Evolutionary conservation across 345 rosid genomes (phyloP).

Genomic region (Hypericum androsaemum): DNA sequence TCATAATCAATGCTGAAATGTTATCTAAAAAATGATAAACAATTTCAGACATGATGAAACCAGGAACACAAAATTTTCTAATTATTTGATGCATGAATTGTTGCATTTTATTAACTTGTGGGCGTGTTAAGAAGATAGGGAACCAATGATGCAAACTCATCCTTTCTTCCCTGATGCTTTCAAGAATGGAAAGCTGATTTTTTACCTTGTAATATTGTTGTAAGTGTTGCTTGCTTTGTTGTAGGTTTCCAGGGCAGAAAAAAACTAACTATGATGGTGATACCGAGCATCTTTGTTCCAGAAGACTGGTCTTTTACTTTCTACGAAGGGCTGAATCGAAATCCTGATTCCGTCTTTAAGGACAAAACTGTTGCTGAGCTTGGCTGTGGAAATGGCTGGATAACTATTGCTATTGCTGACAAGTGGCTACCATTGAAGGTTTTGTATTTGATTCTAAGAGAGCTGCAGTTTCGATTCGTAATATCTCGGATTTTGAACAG

Average conservation of each 20-base stretch:
- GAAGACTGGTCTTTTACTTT: slow-evolving; percentile 98
- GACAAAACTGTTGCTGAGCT: slow-evolving; percentile 88
- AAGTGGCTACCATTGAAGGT: slow-evolving; percentile 93
- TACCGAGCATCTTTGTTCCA: slow-evolving; percentile 89
- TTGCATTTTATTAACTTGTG: no score
- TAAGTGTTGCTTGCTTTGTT: slow-evolving; percentile 3
- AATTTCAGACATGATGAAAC: no score
- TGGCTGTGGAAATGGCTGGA: slow-evolving; percentile 99
- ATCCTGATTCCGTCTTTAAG: slow-evolving; percentile 84
- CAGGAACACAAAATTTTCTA: no score
- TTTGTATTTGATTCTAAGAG: slow-evolving; percentile 2
- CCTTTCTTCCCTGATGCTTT: no score
- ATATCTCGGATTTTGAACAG: not conserved
- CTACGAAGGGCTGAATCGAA: slow-evolving; percentile 88
- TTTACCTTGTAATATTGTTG: no score
- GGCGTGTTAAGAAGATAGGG: no score
- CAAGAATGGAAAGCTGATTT: no score
- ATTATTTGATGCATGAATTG: no score
- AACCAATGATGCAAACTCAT: no score
- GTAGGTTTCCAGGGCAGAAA: slow-evolving; percentile 65
- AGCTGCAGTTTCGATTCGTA: no score
- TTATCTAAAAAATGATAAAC: no score
- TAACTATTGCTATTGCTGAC: slow-evolving; percentile 77
- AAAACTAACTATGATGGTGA: slow-evolving; percentile 86
- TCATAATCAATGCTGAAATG: no score